These are phyloP conservation scores for Bombardia bombarda DNA, from an alignment of 495 filamentous ascomycete species.

Conservation along the genomic window DNA sequence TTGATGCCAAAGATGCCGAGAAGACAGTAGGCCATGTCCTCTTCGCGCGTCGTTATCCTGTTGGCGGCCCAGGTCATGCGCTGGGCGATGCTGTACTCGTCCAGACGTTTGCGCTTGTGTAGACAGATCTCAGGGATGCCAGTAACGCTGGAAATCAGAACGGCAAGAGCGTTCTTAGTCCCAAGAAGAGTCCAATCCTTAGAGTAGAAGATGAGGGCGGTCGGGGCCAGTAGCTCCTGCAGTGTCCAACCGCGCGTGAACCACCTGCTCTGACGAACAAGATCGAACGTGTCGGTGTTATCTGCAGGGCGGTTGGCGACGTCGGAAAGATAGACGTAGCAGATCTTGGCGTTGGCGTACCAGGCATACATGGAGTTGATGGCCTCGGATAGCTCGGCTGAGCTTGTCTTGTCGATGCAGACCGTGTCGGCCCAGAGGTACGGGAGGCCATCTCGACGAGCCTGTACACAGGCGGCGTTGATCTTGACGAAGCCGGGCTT, in stretches of 20 bases:
- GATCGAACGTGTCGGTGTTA: neutral
- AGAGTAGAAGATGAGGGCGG: slow-evolving; percentile 23
- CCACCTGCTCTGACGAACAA: slow-evolving; percentile 20
- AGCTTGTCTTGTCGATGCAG: slow-evolving; percentile 38
- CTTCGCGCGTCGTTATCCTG: slow-evolving; percentile 17
- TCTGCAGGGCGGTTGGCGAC: slow-evolving; percentile 4
- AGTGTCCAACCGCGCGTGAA: slow-evolving; percentile 35
- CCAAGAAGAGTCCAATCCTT: slow-evolving; percentile 23
- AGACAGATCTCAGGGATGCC: slow-evolving; percentile 20
- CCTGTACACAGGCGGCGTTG: slow-evolving; percentile 9
- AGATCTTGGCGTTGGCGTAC: slow-evolving; percentile 28
- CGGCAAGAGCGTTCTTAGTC: slow-evolving; percentile 14
- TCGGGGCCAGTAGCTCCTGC: slow-evolving; percentile 30
- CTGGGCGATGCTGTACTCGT: slow-evolving; percentile 20
- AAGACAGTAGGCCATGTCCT: slow-evolving; percentile 37
- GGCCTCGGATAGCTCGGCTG: slow-evolving; percentile 36
- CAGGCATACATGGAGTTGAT: slow-evolving; percentile 9
- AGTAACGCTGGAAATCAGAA: slow-evolving; percentile 19
- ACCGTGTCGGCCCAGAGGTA: slow-evolving; percentile 34
- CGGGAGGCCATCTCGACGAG: slow-evolving; percentile 6
- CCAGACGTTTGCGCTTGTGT: slow-evolving; percentile 3
- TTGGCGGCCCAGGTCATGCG: slow-evolving; percentile 33
- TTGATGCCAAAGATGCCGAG: slow-evolving; percentile 36
- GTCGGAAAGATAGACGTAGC: slow-evolving; percentile 35
- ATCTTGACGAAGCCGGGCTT: slow-evolving; percentile 25